Base-by-base conservation (phyloP, 805 yeast genomes). In the Scheffersomyces spartinae region DNA sequence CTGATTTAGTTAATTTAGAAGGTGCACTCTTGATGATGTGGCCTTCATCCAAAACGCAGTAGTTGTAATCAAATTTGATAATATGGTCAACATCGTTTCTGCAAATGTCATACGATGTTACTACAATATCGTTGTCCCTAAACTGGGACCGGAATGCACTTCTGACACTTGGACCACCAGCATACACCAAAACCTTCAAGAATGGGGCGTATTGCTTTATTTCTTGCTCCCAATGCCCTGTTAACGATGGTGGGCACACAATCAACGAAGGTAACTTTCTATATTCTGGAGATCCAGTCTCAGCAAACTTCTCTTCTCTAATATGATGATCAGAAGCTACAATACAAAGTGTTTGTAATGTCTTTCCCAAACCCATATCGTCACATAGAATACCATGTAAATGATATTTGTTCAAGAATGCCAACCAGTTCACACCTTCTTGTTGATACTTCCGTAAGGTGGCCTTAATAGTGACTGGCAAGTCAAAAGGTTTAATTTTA, bases 211-310 rank as follows among this genome's bases (percentile, higher is more conserved):
- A 91, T 34, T 81, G 85, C 33, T 72, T 70, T 37, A 91, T 62
- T 52, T 91, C 99, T 47, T 84, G 95, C 47, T 84, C 94, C 99
- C 99, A 91, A 52, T 91, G 99, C 13, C 99, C 98, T 2, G 96
- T 86, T 39, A 91, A 68, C 1, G 97, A 84, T 0, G 99, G 96
- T 1, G 99, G 99, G 56, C 98, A 91, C 10, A 91, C 70, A 25
- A 91, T 74, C 37, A 91, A 56, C 0, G 95, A 73, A 2, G 97
- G 94, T 13, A 91, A 60, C 17, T 69, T 75, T 32, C 93, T 63
- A 18, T 67, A 70, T 40, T 85, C 94, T 8, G 61, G 58, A 0
- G 78, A 63, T 17, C 65, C 50, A 0, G 94, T 74, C 32, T 63
- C 53, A 6, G 54, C 62, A 47, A 63, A 81, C 36, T 76, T 78